These are phyloP conservation scores for Quercus cerris DNA, from an alignment of 306 rosid species.

Conservation along the genomic window DNA sequence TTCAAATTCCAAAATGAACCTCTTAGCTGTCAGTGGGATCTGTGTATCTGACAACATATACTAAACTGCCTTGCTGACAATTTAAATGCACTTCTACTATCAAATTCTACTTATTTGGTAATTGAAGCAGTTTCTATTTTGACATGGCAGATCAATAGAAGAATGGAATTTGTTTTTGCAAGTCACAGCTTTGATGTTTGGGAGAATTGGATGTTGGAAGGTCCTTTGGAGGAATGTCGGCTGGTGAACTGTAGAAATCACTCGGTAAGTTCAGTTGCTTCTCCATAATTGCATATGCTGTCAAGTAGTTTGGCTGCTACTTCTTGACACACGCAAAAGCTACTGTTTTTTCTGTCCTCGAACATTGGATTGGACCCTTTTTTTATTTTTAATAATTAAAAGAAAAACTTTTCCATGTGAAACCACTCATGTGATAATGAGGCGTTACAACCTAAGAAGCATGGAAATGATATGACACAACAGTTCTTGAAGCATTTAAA, in stretches of 20 bases:
- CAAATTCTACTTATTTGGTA: conserved; percentile 12
- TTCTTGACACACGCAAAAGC: background rate
- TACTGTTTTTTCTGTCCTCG: too few species aligned
- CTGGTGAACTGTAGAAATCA: conserved; percentile 90
- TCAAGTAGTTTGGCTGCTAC: background rate
- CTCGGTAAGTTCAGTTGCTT: conserved; percentile 43
- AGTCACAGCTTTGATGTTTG: conserved; percentile 99
- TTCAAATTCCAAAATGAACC: background rate
- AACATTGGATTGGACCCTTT: too few species aligned
- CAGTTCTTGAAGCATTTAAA: too few species aligned
- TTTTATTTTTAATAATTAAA: too few species aligned
- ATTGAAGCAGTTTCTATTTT: conserved; percentile 3
- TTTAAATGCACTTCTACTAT: conserved; percentile 13
- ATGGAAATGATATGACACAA: too few species aligned
- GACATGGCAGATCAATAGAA: conserved; percentile 79
- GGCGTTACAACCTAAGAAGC: too few species aligned
- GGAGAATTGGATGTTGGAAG: conserved; percentile 91
- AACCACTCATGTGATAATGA: too few species aligned
- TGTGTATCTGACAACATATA: background rate
- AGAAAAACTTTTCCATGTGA: too few species aligned
- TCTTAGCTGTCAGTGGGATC: conserved; percentile 9
- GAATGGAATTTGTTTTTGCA: conserved; percentile 91
- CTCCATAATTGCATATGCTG: conserved; percentile 7
- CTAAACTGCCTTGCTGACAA: background rate
- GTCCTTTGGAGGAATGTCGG: conserved; percentile 83